Base-by-base conservation (phyloP, 2,329 filamentous ascomycete genomes). In the Fusarium virguliforme region DNA sequence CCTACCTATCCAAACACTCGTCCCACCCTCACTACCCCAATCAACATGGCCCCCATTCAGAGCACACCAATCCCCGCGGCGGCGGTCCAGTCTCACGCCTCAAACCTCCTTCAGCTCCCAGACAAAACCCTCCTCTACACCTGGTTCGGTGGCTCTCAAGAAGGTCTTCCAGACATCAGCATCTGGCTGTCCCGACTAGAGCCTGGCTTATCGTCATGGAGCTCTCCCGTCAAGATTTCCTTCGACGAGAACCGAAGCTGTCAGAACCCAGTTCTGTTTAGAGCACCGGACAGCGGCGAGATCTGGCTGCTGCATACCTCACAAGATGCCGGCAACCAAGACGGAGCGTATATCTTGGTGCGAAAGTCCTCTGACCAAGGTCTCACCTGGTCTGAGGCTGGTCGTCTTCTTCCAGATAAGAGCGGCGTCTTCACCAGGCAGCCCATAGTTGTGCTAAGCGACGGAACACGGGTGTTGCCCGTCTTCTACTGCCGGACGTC, bases 121-220 rank as follows among this genome's bases (percentile, higher is more conserved):
- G 78, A 83, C 68, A 78, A 78, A n/a, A 81, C 81, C 4, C 70
- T 84, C 0, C 72, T 85, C 0, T 85, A 83, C 63, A 79, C 75
- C 13, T 85, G 82, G 82, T 85, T 85, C 34, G 83, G 83, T 5
- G 83, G 83, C 2, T 83, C 81, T 0, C 83, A 84, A 63, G 83
- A 85, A 71, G 83, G 83, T 0, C 78, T 79, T 4, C 79, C 82
- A 1, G 83, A 85, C 54, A 84, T 85, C 43, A 81, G 78, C 60
- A 83, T 85, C 53, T 83, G 83, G 64, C 70, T 83, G 0, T 82
- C 83, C 12, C 80, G 82, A 7, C 71, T 81, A 1, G 71, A 67
- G 2, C 72, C 77, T 1, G 79, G 77, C 0, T 63, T 78, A 0
- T 58, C 55, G 0, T 50, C 67, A 3, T 85, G 83, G 83, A 71